These are phyloP conservation scores for Pedinophyceae sp. DNA, from an alignment of 139 green algal species.

Conservation along the genomic window DNA sequence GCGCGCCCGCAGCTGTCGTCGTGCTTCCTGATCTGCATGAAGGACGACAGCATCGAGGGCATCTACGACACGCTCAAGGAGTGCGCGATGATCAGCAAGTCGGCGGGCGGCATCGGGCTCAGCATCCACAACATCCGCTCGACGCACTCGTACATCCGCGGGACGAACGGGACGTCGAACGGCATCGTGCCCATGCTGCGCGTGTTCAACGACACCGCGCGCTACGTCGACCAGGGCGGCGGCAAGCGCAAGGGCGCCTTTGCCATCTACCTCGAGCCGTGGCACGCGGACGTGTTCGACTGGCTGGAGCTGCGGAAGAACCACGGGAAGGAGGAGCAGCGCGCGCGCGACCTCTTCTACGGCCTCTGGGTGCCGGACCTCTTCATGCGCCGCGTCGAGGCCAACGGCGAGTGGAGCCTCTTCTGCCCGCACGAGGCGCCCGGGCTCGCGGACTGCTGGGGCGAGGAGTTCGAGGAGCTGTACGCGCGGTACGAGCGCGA, in stretches of 20 bases:
- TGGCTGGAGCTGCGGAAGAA: conserved; percentile 97
- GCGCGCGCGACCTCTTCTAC: conserved; percentile 96
- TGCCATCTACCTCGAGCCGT: conserved; percentile 97
- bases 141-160: conserved; percentile 87
- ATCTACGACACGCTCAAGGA: conserved; percentile 99
- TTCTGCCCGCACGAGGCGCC: conserved; percentile 96
- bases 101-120: conserved; percentile 88
- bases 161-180: conserved; percentile 95
- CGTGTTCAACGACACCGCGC: conserved; percentile 97
- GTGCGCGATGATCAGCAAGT: conserved; percentile 94
- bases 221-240: conserved; percentile 79
- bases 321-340: conserved; percentile 89
- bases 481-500: conserved; percentile 53
- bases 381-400: conserved; percentile 83
- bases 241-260: conserved; percentile 96
- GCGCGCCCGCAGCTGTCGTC: conserved; percentile 76
- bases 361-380: conserved; percentile 93
- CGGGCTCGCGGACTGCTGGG: conserved; percentile 89
- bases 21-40: conserved; percentile 95
- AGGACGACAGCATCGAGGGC: conserved; percentile 86
- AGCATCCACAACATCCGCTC: conserved; percentile 91
- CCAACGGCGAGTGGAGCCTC: conserved; percentile 73
- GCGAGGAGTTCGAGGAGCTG: conserved; percentile 74
- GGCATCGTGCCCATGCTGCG: conserved; percentile 97
- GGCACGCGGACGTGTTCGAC: conserved; percentile 96